Evolutionary conservation across 352 stramenopile species (phyloP).

Genomic region (Globisporangium nodosum): DNA sequence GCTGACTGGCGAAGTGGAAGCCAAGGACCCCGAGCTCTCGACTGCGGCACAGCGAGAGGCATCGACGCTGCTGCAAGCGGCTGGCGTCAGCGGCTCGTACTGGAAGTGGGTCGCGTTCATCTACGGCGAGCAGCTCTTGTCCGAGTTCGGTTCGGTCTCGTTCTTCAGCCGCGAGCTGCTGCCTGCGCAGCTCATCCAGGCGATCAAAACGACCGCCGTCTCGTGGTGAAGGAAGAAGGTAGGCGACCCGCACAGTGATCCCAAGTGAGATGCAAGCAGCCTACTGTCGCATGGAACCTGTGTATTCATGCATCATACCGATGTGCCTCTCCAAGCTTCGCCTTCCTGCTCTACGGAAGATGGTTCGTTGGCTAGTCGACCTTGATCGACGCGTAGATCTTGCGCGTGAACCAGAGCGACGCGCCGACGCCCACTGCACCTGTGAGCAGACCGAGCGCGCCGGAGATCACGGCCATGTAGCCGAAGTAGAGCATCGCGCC

Average conservation of each 20-base stretch:
- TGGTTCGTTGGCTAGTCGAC: constrained; percentile 79
- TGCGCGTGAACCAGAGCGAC: constrained; percentile 98
- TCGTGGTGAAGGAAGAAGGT: constrained; percentile 16
- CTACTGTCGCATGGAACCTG: too few species aligned
- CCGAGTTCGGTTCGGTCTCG: constrained; percentile 37
- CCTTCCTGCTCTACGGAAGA: background rate
- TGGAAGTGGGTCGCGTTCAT: constrained; percentile 36
- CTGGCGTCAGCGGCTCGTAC: constrained; percentile 15
- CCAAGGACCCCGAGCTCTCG: constrained; percentile 3
- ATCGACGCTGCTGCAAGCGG: constrained; percentile 6
- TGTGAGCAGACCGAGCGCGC: constrained; percentile 95
- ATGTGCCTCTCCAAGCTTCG: background rate
- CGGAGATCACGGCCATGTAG: constrained; percentile 98
- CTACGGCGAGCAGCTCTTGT: constrained; percentile 30
- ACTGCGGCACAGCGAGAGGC: constrained; percentile 7
- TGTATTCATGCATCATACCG: background rate
- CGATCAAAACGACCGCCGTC: constrained; percentile 38
- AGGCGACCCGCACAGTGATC: too few species aligned
- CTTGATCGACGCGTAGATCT: constrained; percentile 98
- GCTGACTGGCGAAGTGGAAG: constrained; percentile 14
- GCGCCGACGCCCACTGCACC: constrained; percentile 95
- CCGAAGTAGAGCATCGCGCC: constrained; percentile 95
- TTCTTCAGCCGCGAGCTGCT: constrained; percentile 45
- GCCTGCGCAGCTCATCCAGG: constrained; percentile 37
- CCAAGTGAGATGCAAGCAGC: too few species aligned